Conservation (phyloP, 2,329 filamentous ascomycete species). For the Alternaria sp. region DNA sequence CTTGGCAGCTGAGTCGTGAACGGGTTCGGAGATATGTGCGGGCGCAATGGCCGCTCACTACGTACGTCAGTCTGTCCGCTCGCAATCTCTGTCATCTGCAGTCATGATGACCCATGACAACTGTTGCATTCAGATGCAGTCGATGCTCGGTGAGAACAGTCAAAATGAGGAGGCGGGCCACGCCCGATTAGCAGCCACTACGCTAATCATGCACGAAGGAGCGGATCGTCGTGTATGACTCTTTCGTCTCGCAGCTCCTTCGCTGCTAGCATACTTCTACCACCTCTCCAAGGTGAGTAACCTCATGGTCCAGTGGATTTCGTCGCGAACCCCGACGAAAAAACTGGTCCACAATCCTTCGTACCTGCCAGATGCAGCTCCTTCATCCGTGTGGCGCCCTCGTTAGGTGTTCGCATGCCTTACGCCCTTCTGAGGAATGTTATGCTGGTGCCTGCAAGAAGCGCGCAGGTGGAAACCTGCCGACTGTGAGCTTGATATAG, state of each 20-base stretch:
- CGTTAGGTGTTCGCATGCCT: neutral
- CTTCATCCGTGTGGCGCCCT: neutral
- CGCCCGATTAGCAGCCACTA: neutral
- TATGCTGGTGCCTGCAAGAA: neutral
- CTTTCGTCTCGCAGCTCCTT: neutral
- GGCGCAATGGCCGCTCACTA: neutral
- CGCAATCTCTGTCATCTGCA: neutral
- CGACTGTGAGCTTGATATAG: neutral
- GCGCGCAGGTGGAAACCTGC: neutral
- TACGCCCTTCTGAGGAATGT: neutral
- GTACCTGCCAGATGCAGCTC: neutral
- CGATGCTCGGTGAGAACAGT: neutral
- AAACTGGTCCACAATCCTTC: neutral
- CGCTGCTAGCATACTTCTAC: neutral
- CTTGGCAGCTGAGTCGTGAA: constrained; percentile 8
- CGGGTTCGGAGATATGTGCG: neutral
- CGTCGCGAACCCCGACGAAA: neutral
- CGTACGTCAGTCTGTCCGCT: neutral
- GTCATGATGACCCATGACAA: neutral
- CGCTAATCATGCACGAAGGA: constrained; percentile 6
- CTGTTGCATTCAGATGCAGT: neutral
- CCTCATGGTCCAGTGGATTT: neutral
- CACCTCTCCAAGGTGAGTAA: neutral
- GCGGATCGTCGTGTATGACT: neutral
- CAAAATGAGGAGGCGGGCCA: neutral